Evolutionary conservation across 495 filamentous ascomycete genomes (phyloP), one percentile per base, ranked within the genome.

Genomic region (Aspergillus bridgeri): DNA sequence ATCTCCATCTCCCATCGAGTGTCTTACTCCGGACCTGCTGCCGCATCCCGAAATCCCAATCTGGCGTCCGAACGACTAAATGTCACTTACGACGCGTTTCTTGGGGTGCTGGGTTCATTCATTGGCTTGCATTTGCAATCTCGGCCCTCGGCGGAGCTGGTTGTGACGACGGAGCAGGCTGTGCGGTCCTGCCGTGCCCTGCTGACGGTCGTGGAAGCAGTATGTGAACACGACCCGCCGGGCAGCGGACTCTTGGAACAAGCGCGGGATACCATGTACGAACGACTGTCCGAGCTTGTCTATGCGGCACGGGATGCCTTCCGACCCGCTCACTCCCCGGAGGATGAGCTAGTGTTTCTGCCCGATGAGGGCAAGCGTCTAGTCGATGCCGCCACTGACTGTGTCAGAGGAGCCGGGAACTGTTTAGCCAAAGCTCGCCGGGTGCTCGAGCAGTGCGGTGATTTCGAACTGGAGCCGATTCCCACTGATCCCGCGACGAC

Each of bases 71-170:
- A 81, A 56, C 87, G 86, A 59, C 81, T 98, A 29, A 85, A 83
- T 59, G 75, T 79, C 42, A 85, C 86, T 27, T 92, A 96, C 70
- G 92, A 98, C 72, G 79, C 80, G 15, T 95, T 97, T 68, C 80
- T 98, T 33, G 91, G 92, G 25, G 86, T 89, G 63, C 82, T 98
- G 47, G 92, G 89, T 42, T 91, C 89, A 9, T 96, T 97, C 66
- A 92, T 96, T 71, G 94, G 95, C 15, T 77, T 96, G 27, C 90
- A 96, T 62, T 81, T 96, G 54, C 90, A 96, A 66, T 91, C 91
- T 7, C 88, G 92, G 56, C 93, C 92, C 18, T 88, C 90, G 19
- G 83, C 89, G 0, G 91, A 96, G 63, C 82, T 98, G 20, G 83
- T 90, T 29, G 66, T 85, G 18, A 86, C 82, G 21, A 89, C 88